These are phyloP conservation scores for Thecaphora frezii DNA, from an alignment of 1,284 basidiomycete genomes.

Conservation along the genomic window DNA sequence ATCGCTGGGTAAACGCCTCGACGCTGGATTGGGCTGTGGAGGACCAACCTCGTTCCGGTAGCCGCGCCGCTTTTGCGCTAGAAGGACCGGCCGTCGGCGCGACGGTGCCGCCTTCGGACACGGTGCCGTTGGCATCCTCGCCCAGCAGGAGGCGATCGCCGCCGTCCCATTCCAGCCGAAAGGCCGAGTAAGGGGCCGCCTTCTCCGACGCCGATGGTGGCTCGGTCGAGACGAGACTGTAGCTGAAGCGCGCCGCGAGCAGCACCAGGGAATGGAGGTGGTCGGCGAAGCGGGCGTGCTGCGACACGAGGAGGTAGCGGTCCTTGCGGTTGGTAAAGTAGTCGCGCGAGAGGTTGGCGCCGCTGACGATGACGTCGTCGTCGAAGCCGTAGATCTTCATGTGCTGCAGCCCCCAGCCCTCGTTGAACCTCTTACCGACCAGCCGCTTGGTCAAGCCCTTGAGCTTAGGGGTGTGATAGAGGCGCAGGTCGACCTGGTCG, in stretches of 20 bases:
- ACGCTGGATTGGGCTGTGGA: slow-evolving; percentile 14
- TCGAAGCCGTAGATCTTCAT: slow-evolving; percentile 94
- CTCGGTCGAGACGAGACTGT: slow-evolving; percentile 54
- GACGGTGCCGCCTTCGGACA: slow-evolving; percentile 3
- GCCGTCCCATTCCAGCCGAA: slow-evolving; percentile 47
- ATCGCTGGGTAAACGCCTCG: slow-evolving; percentile 31
- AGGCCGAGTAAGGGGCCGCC: slow-evolving; percentile 6
- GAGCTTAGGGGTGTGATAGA: slow-evolving; percentile 81
- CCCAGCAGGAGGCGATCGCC: slow-evolving; percentile 19
- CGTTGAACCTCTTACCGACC: slow-evolving; percentile 89
- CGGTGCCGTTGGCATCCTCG: slow-evolving; percentile 18
- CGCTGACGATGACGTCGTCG: slow-evolving; percentile 86
- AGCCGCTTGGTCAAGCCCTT: slow-evolving; percentile 72
- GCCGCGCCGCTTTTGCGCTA: background rate
- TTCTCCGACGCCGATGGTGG: background rate
- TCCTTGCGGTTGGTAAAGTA: slow-evolving; percentile 96
- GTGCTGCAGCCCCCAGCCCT: slow-evolving; percentile 98
- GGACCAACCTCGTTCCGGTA: slow-evolving; percentile 28
- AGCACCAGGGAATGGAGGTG: slow-evolving; percentile 82
- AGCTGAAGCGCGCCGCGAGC: slow-evolving; percentile 74
- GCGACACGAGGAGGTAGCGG: slow-evolving; percentile 78
- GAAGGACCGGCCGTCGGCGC: background rate
- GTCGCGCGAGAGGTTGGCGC: slow-evolving; percentile 90
- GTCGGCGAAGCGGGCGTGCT: slow-evolving; percentile 69
- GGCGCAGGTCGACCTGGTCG: slow-evolving; percentile 70